A percentile compares a stretch with the other conserved stretches of the same genome.
Evolutionary conservation across 2,329 filamentous ascomycete species (phyloP).

Genomic region (Cordyceps farinosa): DNA sequence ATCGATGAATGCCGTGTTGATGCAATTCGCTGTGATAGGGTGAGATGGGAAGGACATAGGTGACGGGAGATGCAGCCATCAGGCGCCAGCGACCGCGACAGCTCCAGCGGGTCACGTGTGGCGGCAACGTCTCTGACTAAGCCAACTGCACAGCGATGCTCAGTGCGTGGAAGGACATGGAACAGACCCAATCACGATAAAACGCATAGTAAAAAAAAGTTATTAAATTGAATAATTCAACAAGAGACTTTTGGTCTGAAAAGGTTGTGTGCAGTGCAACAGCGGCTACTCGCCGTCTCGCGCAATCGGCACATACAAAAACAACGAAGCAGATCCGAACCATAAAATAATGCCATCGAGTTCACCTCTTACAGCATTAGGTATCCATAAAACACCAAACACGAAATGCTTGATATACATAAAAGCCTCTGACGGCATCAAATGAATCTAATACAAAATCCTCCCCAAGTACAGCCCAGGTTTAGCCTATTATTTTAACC

Average conservation of each 20-base stretch:
- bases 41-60: constrained; percentile 27
- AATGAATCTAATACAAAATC: constrained; percentile 13
- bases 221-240: constrained; percentile 3
- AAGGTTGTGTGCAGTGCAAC: neutral
- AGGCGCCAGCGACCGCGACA: constrained; percentile 48
- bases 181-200: neutral
- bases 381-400: constrained; percentile 19
- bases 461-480: neutral
- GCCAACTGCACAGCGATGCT: neutral
- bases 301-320: neutral
- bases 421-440: constrained; percentile 14
- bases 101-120: constrained; percentile 33
- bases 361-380: constrained; percentile 13
- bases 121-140: constrained; percentile 9
- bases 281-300: neutral
- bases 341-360: constrained; percentile 13
- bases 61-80: constrained; percentile 34
- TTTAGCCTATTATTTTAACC: neutral
- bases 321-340: constrained; percentile 11
- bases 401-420: constrained; percentile 19
- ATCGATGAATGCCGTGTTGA: constrained; percentile 24
- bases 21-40: constrained; percentile 23
- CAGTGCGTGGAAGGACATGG: neutral
- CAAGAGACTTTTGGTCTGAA: neutral
- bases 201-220: no score